These are phyloP conservation scores for Sporisorium sorghi DNA, from an alignment of 1,284 basidiomycete genomes.

Conservation along the genomic window DNA sequence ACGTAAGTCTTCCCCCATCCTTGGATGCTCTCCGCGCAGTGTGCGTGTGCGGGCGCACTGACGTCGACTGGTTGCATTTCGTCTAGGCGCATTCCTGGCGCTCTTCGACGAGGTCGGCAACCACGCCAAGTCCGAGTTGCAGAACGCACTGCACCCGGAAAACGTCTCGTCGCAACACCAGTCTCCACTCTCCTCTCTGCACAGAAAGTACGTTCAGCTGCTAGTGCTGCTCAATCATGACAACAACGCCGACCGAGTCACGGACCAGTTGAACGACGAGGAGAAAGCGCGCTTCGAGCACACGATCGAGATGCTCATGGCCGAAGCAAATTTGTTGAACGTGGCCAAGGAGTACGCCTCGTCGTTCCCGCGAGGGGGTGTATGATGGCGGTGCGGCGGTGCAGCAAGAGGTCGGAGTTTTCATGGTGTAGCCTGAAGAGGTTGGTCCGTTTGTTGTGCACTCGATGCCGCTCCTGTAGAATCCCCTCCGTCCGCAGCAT, in stretches of 20 bases:
- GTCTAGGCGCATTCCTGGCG: no score
- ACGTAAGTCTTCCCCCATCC: no score
- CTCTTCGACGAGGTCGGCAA: background rate
- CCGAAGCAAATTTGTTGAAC: slow-evolving; percentile 6
- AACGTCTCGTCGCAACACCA: slow-evolving; percentile 16
- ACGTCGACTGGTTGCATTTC: no score
- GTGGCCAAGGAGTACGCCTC: slow-evolving; percentile 3
- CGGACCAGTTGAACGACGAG: background rate
- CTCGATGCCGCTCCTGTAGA: no score
- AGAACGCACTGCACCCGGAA: slow-evolving; percentile 18
- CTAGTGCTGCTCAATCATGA: background rate
- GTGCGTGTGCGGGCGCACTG: no score
- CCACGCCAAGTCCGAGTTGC: background rate
- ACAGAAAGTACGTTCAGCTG: background rate
- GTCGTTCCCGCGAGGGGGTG: slow-evolving; percentile 1
- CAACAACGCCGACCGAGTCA: background rate
- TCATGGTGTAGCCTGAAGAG: background rate
- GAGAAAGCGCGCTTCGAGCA: slow-evolving; percentile 2
- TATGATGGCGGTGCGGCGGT: no score
- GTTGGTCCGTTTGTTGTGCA: background rate
- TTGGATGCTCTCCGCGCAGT: no score
- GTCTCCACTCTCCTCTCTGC: background rate
- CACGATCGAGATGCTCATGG: background rate
- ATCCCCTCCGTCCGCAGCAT: slow-evolving; percentile 14
- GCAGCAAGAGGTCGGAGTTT: no score